These are phyloP conservation scores for Suillus bovinus DNA, from an alignment of 768 basidiomycete species.

Conservation along the genomic window DNA sequence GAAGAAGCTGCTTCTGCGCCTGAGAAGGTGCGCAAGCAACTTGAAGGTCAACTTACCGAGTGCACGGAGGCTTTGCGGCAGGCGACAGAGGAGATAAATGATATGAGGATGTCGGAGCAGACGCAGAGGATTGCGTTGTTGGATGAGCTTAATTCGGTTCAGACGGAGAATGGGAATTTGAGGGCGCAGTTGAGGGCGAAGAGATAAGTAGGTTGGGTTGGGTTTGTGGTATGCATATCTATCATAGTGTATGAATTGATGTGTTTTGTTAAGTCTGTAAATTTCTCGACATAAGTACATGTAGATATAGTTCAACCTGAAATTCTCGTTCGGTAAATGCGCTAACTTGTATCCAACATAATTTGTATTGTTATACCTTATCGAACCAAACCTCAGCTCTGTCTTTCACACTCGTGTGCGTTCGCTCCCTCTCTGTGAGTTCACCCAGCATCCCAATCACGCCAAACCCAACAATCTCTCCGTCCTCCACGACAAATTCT, in stretches of 20 bases:
- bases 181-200: conserved; percentile 68
- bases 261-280: neutral
- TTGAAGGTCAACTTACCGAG: conserved; percentile 66
- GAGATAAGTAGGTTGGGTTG: conserved; percentile 33
- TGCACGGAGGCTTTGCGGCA: conserved; percentile 59
- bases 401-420: conserved; percentile 21
- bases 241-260: neutral
- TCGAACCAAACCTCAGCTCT: conserved; percentile 35
- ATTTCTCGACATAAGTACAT: too few species aligned
- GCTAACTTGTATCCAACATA: too few species aligned
- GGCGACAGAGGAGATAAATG: conserved; percentile 68
- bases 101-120: conserved; percentile 71
- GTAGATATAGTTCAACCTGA: too few species aligned
- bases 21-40: conserved; percentile 54
- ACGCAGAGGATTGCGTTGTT: conserved; percentile 80
- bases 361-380: conserved; percentile 8
- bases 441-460: conserved; percentile 17
- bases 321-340: too few species aligned
- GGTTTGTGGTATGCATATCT: neutral
- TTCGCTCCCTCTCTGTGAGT: conserved; percentile 25
- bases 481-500: conserved; percentile 28
- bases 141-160: conserved; percentile 84
- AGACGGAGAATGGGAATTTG: conserved; percentile 73
- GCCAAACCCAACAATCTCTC: conserved; percentile 33
- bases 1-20: conserved; percentile 38